Evolutionary conservation across 352 stramenopile genomes (phyloP).

Genomic region (Plasmopara viticola): DNA sequence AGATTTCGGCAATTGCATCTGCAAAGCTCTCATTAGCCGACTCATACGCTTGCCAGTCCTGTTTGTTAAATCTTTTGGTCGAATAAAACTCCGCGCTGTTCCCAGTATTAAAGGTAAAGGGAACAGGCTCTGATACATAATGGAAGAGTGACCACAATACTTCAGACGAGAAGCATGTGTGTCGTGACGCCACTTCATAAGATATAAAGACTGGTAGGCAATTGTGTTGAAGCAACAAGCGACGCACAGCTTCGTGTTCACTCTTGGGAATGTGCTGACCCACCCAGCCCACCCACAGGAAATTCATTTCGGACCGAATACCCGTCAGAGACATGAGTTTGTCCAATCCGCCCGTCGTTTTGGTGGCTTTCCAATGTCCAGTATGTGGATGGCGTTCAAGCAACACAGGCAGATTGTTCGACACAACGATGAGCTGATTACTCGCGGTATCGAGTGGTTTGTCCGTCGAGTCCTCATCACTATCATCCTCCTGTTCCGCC

Average conservation of each 20-base stretch:
- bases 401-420: slow-evolving; percentile 79
- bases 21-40: slow-evolving; percentile 84
- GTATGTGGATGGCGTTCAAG: slow-evolving; percentile 68
- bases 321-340: slow-evolving; percentile 79
- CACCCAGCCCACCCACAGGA: slow-evolving; percentile 88
- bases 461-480: slow-evolving; percentile 41
- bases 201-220: slow-evolving; percentile 84
- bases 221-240: slow-evolving; percentile 79
- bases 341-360: slow-evolving; percentile 80
- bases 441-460: slow-evolving; percentile 7
- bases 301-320: slow-evolving; percentile 55
- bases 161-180: slow-evolving; percentile 86
- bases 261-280: slow-evolving; percentile 81
- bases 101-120: slow-evolving; percentile 36
- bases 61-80: slow-evolving; percentile 80
- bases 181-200: slow-evolving; percentile 74
- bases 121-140: slow-evolving; percentile 76
- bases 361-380: slow-evolving; percentile 76
- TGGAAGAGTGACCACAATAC: slow-evolving; percentile 90
- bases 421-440: slow-evolving; percentile 80
- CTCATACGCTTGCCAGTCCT: slow-evolving; percentile 86
- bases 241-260: slow-evolving; percentile 67
- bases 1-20: slow-evolving; percentile 78
- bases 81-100: slow-evolving; percentile 37
- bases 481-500: slow-evolving; percentile 55